Conservation (phyloP, 1,139 yeast species). For the Debaryomycetaceae sp. region DNA sequence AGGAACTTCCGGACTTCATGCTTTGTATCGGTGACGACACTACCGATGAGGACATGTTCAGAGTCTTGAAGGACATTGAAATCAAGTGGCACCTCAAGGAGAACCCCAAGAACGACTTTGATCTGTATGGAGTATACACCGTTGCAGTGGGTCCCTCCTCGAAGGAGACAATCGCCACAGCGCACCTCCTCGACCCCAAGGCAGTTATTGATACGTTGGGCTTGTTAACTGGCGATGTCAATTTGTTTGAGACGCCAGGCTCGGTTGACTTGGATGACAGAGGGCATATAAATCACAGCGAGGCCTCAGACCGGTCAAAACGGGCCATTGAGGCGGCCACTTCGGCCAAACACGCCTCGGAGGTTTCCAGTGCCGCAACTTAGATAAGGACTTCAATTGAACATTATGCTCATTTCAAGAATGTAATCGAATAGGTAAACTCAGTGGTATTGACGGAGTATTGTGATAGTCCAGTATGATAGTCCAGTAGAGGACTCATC, state of each 20-base stretch:
- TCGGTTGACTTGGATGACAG: conserved; percentile 70
- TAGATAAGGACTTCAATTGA: too few species aligned
- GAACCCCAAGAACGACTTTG: conserved; percentile 40
- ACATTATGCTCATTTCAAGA: too few species aligned
- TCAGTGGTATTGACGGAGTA: too few species aligned
- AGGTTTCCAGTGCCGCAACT: too few species aligned
- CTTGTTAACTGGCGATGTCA: conserved; percentile 68
- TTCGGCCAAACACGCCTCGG: too few species aligned
- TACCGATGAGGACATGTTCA: conserved; percentile 97
- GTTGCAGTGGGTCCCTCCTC: conserved; percentile 95
- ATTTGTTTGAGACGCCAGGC: conserved; percentile 73
- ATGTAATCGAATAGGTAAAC: too few species aligned
- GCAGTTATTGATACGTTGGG: conserved; percentile 87
- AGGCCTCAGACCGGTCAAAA: conserved; percentile 39
- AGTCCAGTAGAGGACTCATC: too few species aligned
- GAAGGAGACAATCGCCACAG: conserved; percentile 80
- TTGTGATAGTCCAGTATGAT: too few species aligned
- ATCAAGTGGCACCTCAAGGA: conserved; percentile 36
- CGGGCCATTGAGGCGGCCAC: conserved; percentile 34
- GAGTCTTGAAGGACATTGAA: conserved; percentile 62
- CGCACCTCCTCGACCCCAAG: conserved; percentile 81
- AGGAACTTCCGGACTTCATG: conserved; percentile 70
- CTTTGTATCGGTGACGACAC: conserved; percentile 92
- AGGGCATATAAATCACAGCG: conserved; percentile 56
- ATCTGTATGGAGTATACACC: conserved; percentile 69